phyloP scores from a whole-genome alignment of 164 flowering plant species.

The Sedum album region DNA sequence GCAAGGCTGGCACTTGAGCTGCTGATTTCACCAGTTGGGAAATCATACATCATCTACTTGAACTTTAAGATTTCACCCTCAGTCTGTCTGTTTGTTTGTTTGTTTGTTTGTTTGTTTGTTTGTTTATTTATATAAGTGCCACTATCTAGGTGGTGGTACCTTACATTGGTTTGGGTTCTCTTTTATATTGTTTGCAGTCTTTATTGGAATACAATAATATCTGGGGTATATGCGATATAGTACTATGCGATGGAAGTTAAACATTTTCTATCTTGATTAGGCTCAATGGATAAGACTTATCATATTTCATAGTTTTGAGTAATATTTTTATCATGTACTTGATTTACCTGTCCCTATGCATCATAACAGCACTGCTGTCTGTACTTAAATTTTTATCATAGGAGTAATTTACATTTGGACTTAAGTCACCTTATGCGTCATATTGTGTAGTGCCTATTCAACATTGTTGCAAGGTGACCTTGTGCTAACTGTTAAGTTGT shows the following conservation, averaged over 20 bases:
- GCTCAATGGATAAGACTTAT: neutral
- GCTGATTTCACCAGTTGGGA: neutral
- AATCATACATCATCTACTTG: neutral
- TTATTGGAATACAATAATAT: neutral
- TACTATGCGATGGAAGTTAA: neutral
- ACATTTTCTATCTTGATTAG: neutral
- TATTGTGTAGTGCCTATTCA: neutral
- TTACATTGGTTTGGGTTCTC: neutral
- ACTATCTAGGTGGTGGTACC: neutral
- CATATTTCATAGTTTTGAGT: neutral
- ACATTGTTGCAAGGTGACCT: neutral
- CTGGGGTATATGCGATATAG: neutral
- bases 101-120: neutral
- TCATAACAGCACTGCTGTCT: neutral
- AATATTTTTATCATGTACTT: neutral
- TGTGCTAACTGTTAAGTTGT: neutral
- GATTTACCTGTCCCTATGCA: neutral
- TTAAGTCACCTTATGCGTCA: neutral
- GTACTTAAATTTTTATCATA: neutral
- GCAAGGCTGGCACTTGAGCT: neutral
- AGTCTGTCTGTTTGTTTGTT: too few relatives aligned
- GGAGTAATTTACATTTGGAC: neutral
- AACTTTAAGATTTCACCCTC: neutral
- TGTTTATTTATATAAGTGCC: neutral
- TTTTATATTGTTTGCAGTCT: constrained; percentile 2